phyloP scores from a whole-genome alignment of 257 asterid species.

The Solanum habrochaites region DNA sequence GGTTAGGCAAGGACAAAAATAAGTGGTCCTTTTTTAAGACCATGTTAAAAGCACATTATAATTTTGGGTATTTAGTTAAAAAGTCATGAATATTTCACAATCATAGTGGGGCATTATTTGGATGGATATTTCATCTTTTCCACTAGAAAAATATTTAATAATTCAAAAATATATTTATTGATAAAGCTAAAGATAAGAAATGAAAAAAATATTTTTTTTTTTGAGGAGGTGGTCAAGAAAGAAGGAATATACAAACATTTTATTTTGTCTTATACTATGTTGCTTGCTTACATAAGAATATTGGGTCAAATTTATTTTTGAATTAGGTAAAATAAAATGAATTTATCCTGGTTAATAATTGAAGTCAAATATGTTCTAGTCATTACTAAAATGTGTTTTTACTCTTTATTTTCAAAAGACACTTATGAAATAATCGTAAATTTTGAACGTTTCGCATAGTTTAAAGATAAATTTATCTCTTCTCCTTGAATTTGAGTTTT shows the following conservation, averaged over 20 bases:
- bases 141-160: conserved; percentile 13
- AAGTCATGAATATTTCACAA: conserved; percentile 37
- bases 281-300: conserved; percentile 19
- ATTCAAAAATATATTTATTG: not conserved
- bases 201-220: too few species aligned
- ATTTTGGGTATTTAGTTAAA: conserved; percentile 18
- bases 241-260: conserved; percentile 16
- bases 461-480: not conserved
- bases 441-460: not conserved
- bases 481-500: not conserved
- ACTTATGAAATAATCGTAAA: not conserved
- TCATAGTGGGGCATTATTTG: conserved; percentile 50
- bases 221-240: not conserved
- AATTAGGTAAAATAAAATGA: not conserved
- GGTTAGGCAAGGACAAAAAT: conserved; percentile 13
- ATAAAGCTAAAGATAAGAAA: conserved; percentile 16
- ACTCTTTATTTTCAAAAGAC: not conserved
- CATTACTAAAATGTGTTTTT: not conserved
- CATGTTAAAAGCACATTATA: not conserved
- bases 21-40: conserved; percentile 13
- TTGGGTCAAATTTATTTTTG: not conserved
- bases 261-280: conserved; percentile 41
- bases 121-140: conserved; percentile 29
- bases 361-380: not conserved
- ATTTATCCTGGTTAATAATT: not conserved